Percentiles rank a stretch among this genome's conserved stretches.
Conservation (phyloP, 768 basidiomycete genomes). For the Pleurotus cornucopiae region DNA sequence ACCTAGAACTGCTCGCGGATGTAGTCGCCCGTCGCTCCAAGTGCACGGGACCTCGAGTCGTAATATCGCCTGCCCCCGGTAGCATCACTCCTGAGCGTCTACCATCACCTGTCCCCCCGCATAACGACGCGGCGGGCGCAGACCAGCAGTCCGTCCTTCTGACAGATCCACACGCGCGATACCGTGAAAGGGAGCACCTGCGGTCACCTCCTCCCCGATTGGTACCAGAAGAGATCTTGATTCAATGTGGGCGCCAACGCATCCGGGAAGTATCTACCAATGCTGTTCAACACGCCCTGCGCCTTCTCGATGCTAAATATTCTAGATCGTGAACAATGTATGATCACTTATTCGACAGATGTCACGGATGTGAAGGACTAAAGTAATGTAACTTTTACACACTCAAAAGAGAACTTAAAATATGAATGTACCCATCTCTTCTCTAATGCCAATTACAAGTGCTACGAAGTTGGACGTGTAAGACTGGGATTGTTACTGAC, state of each 20-base stretch:
- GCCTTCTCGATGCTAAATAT: conserved; percentile 66
- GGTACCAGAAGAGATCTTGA: conserved; percentile 57
- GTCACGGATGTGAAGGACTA: neutral
- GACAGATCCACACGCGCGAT: conserved; percentile 45
- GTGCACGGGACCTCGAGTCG: conserved; percentile 68
- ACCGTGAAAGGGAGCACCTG: conserved; percentile 34
- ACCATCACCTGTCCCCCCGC: conserved; percentile 24
- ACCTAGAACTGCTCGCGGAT: conserved; percentile 79
- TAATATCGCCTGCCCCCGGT: conserved; percentile 49
- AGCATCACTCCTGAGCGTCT: conserved; percentile 44
- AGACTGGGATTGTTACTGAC: neutral
- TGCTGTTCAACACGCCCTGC: conserved; percentile 71
- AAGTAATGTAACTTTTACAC: neutral
- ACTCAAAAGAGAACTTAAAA: neutral
- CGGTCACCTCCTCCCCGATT: conserved; percentile 44
- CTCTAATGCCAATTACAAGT: too few relatives aligned
- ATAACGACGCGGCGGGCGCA: conserved; percentile 7
- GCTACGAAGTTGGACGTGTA: too few relatives aligned
- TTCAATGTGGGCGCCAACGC: conserved; percentile 56
- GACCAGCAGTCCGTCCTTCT: conserved; percentile 39
- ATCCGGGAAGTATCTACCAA: conserved; percentile 69
- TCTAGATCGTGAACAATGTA: conserved; percentile 20
- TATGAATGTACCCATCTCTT: neutral
- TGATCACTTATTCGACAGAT: neutral
- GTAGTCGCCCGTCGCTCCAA: conserved; percentile 82